Conservation (phyloP, 2,329 filamentous ascomycete species). For the Fusarium setosum region DNA sequence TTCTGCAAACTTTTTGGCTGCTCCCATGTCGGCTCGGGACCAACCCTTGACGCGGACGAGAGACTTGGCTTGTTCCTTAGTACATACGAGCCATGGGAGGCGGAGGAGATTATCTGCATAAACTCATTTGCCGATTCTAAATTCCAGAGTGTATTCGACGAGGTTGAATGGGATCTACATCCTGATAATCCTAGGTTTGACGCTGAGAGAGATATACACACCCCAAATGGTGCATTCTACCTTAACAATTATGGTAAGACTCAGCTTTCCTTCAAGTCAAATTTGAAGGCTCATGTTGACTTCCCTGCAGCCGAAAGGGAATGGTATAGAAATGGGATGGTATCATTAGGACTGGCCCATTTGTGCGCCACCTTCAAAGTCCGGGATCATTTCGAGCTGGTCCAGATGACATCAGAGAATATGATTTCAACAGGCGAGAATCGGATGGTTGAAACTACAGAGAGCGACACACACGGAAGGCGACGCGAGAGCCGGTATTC, state of each 20-base stretch:
- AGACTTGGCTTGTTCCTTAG: not conserved
- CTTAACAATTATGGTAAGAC: not conserved
- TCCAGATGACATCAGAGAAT: not conserved
- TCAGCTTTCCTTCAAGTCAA: not conserved
- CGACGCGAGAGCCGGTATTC: not conserved
- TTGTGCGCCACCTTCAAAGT: not conserved
- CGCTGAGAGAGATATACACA: not conserved
- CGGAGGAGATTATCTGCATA: constrained; percentile 1
- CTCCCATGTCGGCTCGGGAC: not conserved
- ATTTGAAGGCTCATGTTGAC: not conserved
- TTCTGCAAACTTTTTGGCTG: constrained; percentile 12
- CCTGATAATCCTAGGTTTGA: not conserved
- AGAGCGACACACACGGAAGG: not conserved
- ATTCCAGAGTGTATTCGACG: not conserved
- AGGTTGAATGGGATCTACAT: not conserved
- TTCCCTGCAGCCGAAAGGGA: not conserved
- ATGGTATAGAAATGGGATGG: not conserved
- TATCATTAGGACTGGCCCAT: not conserved
- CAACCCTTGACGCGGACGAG: not conserved
- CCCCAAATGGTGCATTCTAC: not conserved
- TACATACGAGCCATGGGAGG: not conserved
- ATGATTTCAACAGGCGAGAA: not conserved
- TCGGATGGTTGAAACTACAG: not conserved
- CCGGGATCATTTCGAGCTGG: not conserved
- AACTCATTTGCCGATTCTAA: not conserved